phyloP scores from a whole-genome alignment of 805 yeast genomes.

The Candida montana region DNA sequence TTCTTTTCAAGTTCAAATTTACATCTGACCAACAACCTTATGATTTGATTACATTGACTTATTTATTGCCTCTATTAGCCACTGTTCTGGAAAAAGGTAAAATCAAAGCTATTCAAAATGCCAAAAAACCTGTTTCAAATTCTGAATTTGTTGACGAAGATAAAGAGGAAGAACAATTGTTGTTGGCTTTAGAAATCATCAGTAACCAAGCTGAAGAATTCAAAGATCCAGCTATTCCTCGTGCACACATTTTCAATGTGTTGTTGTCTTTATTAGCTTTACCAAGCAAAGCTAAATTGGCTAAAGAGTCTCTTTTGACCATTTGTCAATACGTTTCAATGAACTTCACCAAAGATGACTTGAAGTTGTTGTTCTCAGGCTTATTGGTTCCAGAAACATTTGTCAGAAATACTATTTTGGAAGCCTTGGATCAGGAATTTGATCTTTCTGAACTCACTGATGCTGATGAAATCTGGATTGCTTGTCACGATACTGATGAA shows the following conservation, averaged over 20 bases:
- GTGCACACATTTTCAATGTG: slow-evolving; percentile 56
- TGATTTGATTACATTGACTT: slow-evolving; percentile 63
- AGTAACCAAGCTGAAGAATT: slow-evolving; percentile 64
- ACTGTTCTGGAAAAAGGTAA: slow-evolving; percentile 66
- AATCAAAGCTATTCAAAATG: slow-evolving; percentile 44
- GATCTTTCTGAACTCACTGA: slow-evolving; percentile 39
- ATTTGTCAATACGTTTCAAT: slow-evolving; percentile 73
- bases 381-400: slow-evolving; percentile 58
- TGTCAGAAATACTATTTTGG: slow-evolving; percentile 76
- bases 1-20: slow-evolving; percentile 71
- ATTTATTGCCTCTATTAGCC: slow-evolving; percentile 68
- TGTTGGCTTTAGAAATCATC: slow-evolving; percentile 71
- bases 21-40: slow-evolving; percentile 68
- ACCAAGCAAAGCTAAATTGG: slow-evolving; percentile 72
- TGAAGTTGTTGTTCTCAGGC: slow-evolving; percentile 50
- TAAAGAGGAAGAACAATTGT: slow-evolving; percentile 81
- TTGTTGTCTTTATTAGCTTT: slow-evolving; percentile 62
- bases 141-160: slow-evolving; percentile 76
- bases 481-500: slow-evolving; percentile 67
- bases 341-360: slow-evolving; percentile 50
- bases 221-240: slow-evolving; percentile 61
- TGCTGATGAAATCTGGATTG: slow-evolving; percentile 71
- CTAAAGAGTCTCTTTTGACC: slow-evolving; percentile 78
- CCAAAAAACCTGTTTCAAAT: slow-evolving; percentile 46
- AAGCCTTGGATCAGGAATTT: slow-evolving; percentile 81